Base-by-base conservation (phyloP, 2,329 filamentous ascomycete genomes). In the Colletotrichum cuscutae region DNA sequence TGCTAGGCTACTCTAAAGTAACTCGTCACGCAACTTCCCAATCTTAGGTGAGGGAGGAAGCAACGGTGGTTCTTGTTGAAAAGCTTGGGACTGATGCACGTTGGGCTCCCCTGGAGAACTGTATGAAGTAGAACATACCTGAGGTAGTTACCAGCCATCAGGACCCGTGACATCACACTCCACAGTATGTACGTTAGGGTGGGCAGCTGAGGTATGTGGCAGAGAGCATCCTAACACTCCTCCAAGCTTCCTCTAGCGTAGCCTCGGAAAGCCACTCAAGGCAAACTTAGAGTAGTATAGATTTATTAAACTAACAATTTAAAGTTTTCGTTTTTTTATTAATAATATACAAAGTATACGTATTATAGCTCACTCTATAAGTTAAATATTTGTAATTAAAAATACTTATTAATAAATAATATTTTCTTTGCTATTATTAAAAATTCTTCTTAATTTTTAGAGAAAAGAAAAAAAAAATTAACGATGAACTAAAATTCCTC, bases 51-150 rank as follows among this genome's bases (percentile, higher is more conserved):
- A 49, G 19, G 42, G 19, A 49, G 42, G 42, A 49, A 49, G 8
- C 19, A 11, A n/a, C n/a, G 19, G 42, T 11, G 19, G 54, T 49
- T 56, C 30, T 28, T 22, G 32, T 32, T 54, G 22, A n/a, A 37
- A 35, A 57, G 49, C 24, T 64, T 32, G 49, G 63, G 32, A 49
- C n/a, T 26, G n/a, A 64, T 46, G 49, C 59, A 52, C 49, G 59
- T 64, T 59, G 59, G 52, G 30, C 12, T 19, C 8, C 7, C 19
- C 42, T 49, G 4, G 4, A 22, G 11, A 35, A 35, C 32, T 35
- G 32, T 35, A 35, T 35, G 32, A 35, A 35, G 32, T 35, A 42
- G 37, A 42, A 19, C 37, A 42, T 42, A 42, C 37, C 37, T 15
- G 13, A 42, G 35, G 35, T 15, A 32, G 8, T 32, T 42, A 42